Evolutionary conservation across 2,329 filamentous ascomycete genomes (phyloP), one percentile per base, ranked within the genome.

Genomic region (Teratosphaeria pseudoeucalypti): DNA sequence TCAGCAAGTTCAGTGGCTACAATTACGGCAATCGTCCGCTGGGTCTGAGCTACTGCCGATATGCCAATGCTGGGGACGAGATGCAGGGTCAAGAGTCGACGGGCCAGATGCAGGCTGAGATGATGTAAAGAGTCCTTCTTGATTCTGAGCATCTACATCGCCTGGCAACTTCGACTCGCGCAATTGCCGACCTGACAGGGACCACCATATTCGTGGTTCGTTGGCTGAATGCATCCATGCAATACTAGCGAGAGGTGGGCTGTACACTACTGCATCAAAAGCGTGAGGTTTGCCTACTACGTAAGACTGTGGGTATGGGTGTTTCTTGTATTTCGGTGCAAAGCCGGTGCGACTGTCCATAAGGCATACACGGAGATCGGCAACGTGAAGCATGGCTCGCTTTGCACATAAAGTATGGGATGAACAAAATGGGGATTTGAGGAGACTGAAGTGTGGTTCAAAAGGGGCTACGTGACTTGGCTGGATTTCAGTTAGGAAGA

Each of bases 1-100:
- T 99, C 52, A 84, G 90, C 70, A 99, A 99, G 75, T 99, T 99
- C 79, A 92, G 94, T 67, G 91, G 91, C 59, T 99, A 99, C 73
- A 90, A 96, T 74, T 99, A 99, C 70, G 94, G 94, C 65, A 92
- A 92, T 58, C 90, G 94, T 66, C 94, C 94, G 68, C 85, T 99
- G 62, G 91, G 92, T 60, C 81, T 99, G 70, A 92, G 87, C 74
- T 97, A 89, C 71, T 92, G 96, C 79, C 95, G 94, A 76, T 97
- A 97, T 76, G 79, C 89, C 65, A 92, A 87, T 72, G 80, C 83
- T 49, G 80, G 80, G 56, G 77, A 74, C 63, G 87, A 69, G 65
- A 96, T 96, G 90, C 92, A 96, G 66, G 89, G 86, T 37, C 85
- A 90, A 63, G 84, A 89, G 64, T 84, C 77, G 47, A 78, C 80